phyloP scores from a whole-genome alignment of 2,329 filamentous ascomycete species.

The Bipolaris oryzae region DNA sequence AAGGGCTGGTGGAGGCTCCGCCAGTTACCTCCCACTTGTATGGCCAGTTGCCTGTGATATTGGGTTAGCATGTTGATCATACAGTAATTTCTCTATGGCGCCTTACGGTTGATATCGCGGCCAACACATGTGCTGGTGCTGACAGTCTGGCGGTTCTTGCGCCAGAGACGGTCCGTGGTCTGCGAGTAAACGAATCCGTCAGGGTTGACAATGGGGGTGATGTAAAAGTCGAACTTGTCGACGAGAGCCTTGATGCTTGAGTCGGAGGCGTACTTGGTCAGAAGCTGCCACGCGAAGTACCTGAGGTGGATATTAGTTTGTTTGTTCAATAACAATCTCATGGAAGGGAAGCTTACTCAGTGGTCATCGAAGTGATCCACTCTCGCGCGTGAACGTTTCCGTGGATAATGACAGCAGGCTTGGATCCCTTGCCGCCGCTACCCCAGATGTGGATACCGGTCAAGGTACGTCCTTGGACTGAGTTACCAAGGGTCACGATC shows the following conservation, averaged over 20 bases:
- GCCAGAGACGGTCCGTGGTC: constrained; percentile 49
- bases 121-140: constrained; percentile 42
- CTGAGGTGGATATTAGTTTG: constrained; percentile 7
- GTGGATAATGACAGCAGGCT: constrained; percentile 44
- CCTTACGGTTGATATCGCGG: constrained; percentile 45
- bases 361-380: constrained; percentile 46
- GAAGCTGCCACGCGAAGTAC: constrained; percentile 44
- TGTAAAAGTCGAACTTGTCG: constrained; percentile 48
- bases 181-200: constrained; percentile 48
- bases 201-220: constrained; percentile 31
- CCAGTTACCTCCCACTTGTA: constrained; percentile 44
- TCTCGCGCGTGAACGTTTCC: constrained; percentile 46
- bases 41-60: constrained; percentile 40
- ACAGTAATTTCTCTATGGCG: too few species aligned
- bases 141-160: constrained; percentile 48
- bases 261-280: constrained; percentile 44
- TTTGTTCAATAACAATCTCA: not conserved
- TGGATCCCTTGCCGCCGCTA: constrained; percentile 44
- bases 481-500: constrained; percentile 42
- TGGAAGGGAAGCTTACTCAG: constrained; percentile 16
- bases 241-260: constrained; percentile 41
- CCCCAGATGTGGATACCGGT: constrained; percentile 50
- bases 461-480: constrained; percentile 40
- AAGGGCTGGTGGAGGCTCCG: constrained; percentile 47
- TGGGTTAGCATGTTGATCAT: not conserved